Conservation (phyloP, 2,329 filamentous ascomycete genomes). For the Penicillium crustosum region DNA sequence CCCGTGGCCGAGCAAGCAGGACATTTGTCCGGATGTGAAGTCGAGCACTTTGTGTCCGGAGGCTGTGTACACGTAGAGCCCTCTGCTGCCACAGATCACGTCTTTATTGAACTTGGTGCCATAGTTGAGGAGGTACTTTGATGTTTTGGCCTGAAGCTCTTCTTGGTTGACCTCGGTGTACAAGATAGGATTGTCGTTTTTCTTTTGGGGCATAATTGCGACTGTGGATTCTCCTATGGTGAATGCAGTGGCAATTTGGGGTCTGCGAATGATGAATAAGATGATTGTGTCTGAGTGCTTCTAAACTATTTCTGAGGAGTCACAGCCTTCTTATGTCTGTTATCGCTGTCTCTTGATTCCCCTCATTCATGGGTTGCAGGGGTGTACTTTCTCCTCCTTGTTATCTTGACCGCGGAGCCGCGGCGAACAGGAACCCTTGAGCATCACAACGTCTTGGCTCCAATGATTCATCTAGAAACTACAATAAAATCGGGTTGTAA, state of each 20-base stretch:
- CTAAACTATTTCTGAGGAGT: background rate
- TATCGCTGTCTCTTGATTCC: background rate
- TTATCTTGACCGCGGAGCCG: conserved; percentile 2
- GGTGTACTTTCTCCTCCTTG: background rate
- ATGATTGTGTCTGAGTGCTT: background rate
- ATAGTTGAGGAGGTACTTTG: conserved; percentile 11
- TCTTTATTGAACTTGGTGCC: conserved; percentile 14
- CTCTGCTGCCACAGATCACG: conserved; percentile 13
- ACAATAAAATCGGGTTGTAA: background rate
- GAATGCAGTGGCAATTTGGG: background rate
- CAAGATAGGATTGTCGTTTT: background rate
- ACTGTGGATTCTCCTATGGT: background rate
- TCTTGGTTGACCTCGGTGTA: conserved; percentile 2
- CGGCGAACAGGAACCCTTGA: background rate
- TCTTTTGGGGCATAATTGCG: background rate
- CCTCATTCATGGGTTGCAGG: background rate
- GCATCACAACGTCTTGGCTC: background rate
- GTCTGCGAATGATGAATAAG: background rate
- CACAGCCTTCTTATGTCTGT: background rate
- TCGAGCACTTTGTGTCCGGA: conserved; percentile 49
- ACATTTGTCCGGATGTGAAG: conserved; percentile 63
- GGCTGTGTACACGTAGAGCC: conserved; percentile 8
- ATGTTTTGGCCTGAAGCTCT: conserved; percentile 6
- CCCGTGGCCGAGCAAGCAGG: conserved; percentile 57
- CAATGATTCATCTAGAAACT: background rate